phyloP scores from a whole-genome alignment of 495 filamentous ascomycete species.

The Penicillium daleae region DNA sequence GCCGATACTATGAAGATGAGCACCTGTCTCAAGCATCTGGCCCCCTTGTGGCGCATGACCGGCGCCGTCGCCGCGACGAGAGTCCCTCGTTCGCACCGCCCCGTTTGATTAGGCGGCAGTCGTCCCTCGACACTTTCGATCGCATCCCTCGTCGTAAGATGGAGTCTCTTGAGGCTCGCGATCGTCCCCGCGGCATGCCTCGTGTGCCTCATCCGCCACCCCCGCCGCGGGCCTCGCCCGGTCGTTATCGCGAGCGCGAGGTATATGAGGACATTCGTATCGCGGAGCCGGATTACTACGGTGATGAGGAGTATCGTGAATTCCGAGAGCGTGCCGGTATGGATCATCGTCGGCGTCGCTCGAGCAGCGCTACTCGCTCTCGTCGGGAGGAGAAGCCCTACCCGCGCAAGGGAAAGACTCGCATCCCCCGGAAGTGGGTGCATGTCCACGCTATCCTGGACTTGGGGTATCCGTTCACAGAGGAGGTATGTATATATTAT shows the following conservation, averaged over 20 bases:
- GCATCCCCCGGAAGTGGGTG: constrained; percentile 77
- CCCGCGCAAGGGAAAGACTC: constrained; percentile 85
- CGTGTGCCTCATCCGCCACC: constrained; percentile 32
- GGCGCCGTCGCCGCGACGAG: constrained; percentile 42
- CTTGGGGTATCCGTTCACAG: constrained; percentile 81
- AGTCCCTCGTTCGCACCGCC: constrained; percentile 54
- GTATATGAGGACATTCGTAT: constrained; percentile 68
- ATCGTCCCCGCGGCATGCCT: constrained; percentile 35
- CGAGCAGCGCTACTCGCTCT: constrained; percentile 42
- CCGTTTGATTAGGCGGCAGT: constrained; percentile 65
- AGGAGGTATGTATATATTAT: constrained; percentile 63
- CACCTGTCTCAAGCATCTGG: constrained; percentile 48
- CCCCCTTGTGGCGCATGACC: constrained; percentile 43
- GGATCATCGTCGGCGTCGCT: constrained; percentile 45
- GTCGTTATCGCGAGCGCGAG: constrained; percentile 53
- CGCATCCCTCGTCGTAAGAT: constrained; percentile 62
- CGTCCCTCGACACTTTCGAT: constrained; percentile 74
- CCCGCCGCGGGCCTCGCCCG: constrained; percentile 40
- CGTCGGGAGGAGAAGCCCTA: constrained; percentile 56
- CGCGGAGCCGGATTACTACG: constrained; percentile 67
- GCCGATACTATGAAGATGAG: constrained; percentile 55
- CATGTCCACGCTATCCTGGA: constrained; percentile 78
- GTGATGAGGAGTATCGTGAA: constrained; percentile 68
- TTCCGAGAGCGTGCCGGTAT: constrained; percentile 56
- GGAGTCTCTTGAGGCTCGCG: constrained; percentile 53